Evolutionary conservation across 768 basidiomycete species (phyloP).

Genomic region (Piloderma croceum): DNA sequence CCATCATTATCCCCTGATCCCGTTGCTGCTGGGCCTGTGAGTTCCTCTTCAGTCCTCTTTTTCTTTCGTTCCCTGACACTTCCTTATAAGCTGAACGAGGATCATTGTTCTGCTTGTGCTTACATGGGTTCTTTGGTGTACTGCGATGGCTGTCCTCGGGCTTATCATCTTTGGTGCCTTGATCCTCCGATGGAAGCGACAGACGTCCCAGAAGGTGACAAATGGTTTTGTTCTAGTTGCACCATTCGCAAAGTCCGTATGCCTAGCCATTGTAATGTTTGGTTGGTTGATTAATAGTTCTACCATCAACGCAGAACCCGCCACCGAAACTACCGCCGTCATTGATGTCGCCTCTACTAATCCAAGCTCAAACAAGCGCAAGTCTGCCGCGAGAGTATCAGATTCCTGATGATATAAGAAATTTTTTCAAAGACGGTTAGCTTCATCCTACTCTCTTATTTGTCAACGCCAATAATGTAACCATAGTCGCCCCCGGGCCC

Average conservation of each 20-base stretch:
- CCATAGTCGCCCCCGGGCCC: conserved; percentile 66
- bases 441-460: conserved; percentile 10
- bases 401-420: conserved; percentile 78
- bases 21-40: conserved; percentile 30
- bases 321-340: conserved; percentile 60
- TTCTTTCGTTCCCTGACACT: no score
- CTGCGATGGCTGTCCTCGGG: conserved; percentile 94
- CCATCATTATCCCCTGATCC: conserved; percentile 34
- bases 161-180: conserved; percentile 95
- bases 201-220: conserved; percentile 75
- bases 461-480: conserved; percentile 12
- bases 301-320: conserved; percentile 48
- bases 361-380: conserved; percentile 59
- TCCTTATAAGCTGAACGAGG: conserved; percentile 67
- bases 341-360: conserved; percentile 68
- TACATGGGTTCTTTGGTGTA: conserved; percentile 82
- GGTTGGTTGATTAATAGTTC: not conserved
- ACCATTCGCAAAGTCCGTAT: conserved; percentile 55
- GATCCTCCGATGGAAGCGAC: conserved; percentile 90
- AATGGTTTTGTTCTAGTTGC: conserved; percentile 80
- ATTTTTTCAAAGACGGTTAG: conserved; percentile 84
- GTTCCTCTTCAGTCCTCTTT: conserved; percentile 1
- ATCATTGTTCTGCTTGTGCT: conserved; percentile 82
- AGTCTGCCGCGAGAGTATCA: conserved; percentile 84
- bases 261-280: not conserved